Percentiles rank a stretch among this genome's conserved stretches.
Evolutionary conservation across 1,284 basidiomycete species (phyloP).

Genomic region (Golubevia pallescens): DNA sequence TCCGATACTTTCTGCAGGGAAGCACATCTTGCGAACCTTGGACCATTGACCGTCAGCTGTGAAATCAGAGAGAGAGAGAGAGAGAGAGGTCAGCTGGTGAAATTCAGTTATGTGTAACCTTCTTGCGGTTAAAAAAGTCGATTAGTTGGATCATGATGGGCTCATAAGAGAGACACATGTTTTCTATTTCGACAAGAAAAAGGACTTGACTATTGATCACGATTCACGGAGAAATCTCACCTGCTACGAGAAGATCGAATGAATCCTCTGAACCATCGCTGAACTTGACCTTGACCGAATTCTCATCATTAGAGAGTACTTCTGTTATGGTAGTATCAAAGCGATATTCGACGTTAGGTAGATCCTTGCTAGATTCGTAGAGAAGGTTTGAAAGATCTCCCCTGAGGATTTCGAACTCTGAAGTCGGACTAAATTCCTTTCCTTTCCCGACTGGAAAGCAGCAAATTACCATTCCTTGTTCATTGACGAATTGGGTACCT

Average conservation of each 20-base stretch:
- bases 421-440: conserved; percentile 9
- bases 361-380: conserved; percentile 10
- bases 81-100: no score
- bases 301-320: conserved; percentile 13
- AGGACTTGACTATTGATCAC: no score
- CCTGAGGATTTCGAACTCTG: conserved; percentile 31
- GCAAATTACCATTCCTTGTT: conserved; percentile 4
- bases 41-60: conserved; percentile 38
- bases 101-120: no score
- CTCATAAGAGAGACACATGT: no score
- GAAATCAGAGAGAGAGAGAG: no score
- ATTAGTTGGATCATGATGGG: no score
- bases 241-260: conserved; percentile 24
- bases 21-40: conserved; percentile 16
- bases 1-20: conserved; percentile 9
- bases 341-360: conserved; percentile 13
- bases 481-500: conserved; percentile 25
- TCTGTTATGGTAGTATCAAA: conserved; percentile 17
- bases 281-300: conserved; percentile 16
- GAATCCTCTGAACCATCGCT: conserved; percentile 15
- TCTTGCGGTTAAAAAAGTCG: no score
- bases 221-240: no score
- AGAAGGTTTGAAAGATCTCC: conserved; percentile 28
- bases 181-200: no score
- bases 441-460: conserved; percentile 16